These are phyloP conservation scores for Pseudopediastrum boryanum DNA, from an alignment of 139 green algal genomes.

Conservation along the genomic window DNA sequence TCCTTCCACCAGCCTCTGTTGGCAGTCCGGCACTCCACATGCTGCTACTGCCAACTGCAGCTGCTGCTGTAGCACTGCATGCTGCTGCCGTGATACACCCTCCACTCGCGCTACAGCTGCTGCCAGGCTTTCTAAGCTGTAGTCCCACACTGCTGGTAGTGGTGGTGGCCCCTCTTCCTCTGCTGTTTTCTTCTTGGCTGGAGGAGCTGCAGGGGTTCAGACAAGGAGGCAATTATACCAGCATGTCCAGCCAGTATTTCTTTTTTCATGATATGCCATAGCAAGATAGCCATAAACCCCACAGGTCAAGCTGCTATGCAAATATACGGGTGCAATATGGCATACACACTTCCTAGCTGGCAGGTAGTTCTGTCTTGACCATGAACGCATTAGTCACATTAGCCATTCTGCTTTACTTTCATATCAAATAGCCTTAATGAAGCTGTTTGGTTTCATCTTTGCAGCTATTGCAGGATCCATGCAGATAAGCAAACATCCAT, in stretches of 20 bases:
- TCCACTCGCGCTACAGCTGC: not conserved
- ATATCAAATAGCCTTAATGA: no score
- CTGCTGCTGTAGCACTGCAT: conserved; percentile 19
- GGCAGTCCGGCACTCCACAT: not conserved
- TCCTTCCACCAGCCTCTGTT: not conserved
- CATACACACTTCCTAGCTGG: no score
- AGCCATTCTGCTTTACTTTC: no score
- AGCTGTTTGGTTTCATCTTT: no score
- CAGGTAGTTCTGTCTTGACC: no score
- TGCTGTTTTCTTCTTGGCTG: not conserved
- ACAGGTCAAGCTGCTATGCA: not conserved
- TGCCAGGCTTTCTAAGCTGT: not conserved
- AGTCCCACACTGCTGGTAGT: not conserved
- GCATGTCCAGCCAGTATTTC: not conserved
- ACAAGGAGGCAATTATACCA: not conserved
- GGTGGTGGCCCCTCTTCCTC: not conserved
- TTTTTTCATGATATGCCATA: no score
- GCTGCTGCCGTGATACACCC: not conserved
- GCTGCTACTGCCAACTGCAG: not conserved
- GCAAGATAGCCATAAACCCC: no score
- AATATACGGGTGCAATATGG: not conserved
- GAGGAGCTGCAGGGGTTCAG: not conserved
- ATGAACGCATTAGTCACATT: no score
- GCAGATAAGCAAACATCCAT: no score
- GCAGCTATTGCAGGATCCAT: no score